A percentile compares a stretch with the other conserved stretches of the same genome.
Evolutionary conservation across 2,329 filamentous ascomycete genomes (phyloP).

Genomic region (Thielaviopsis ethacetica): DNA sequence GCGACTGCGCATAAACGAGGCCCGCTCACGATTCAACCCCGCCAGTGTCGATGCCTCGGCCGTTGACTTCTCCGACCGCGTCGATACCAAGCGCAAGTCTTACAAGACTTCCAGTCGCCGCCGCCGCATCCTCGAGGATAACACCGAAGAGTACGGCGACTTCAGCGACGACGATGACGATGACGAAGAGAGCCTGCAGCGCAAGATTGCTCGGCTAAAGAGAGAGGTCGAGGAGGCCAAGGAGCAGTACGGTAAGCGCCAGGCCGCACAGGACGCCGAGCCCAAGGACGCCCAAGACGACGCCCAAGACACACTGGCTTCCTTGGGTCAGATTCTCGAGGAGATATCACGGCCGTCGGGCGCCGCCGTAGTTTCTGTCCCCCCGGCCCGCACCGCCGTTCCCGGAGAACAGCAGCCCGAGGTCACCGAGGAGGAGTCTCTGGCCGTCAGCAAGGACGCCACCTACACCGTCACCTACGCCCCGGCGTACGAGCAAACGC

Average conservation of each 20-base stretch:
- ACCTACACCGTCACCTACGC: conserved; percentile 51
- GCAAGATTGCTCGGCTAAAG: conserved; percentile 65
- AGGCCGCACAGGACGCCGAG: conserved; percentile 28
- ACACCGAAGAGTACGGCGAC: conserved; percentile 53
- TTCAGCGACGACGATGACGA: conserved; percentile 63
- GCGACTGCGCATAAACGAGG: conserved; percentile 59
- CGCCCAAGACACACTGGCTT: conserved; percentile 41
- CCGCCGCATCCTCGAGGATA: conserved; percentile 44
- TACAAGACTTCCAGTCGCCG: conserved; percentile 61
- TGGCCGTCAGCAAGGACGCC: conserved; percentile 19
- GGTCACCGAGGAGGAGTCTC: conserved; percentile 14
- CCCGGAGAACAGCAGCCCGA: conserved; percentile 1
- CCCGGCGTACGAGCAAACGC: conserved; percentile 47
- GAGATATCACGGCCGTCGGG: conserved; percentile 32
- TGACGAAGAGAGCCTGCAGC: conserved; percentile 51
- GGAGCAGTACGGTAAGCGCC: conserved; percentile 40
- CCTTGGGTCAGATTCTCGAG: conserved; percentile 57
- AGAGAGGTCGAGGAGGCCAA: conserved; percentile 67
- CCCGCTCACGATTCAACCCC: conserved; percentile 63
- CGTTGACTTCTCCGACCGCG: conserved; percentile 80
- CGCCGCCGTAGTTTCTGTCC: conserved; percentile 5
- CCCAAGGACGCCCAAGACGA: conserved; percentile 25
- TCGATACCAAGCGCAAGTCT: conserved; percentile 65
- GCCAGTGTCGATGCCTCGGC: conserved; percentile 58
- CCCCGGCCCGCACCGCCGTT: background rate